Percentiles rank a stretch among this genome's conserved stretches.
Evolutionary conservation across 2,329 filamentous ascomycete genomes (phyloP).

Genomic region (Grosmannia clavigera): DNA sequence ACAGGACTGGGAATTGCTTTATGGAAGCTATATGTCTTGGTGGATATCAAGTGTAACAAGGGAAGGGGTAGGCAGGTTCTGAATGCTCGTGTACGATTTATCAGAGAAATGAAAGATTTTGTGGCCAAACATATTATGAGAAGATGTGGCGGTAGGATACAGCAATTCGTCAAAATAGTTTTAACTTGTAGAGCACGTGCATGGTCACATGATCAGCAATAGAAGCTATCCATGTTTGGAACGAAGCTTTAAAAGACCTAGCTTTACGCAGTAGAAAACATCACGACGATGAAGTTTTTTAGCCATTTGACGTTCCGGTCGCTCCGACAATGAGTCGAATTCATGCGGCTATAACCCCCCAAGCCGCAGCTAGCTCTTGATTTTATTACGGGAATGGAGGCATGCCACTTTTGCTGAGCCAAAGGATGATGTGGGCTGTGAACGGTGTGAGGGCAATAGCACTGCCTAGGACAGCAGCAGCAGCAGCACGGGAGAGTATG

Average conservation of each 20-base stretch:
- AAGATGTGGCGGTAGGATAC: too few species aligned
- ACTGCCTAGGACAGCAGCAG: background rate
- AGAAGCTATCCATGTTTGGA: background rate
- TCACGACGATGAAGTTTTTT: conserved; percentile 3
- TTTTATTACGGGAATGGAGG: background rate
- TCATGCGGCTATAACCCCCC: background rate
- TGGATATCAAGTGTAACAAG: background rate
- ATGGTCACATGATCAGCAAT: background rate
- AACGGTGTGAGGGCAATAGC: background rate
- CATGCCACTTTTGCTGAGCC: background rate
- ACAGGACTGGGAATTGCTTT: background rate
- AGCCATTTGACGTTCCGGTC: background rate
- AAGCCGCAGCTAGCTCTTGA: background rate
- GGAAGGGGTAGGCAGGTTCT: conserved; percentile 3
- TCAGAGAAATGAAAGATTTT: background rate
- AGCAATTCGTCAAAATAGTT: too few species aligned
- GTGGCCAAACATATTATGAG: background rate
- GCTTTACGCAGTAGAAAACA: conserved; percentile 9
- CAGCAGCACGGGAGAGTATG: background rate
- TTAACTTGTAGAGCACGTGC: background rate
- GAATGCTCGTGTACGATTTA: conserved; percentile 6
- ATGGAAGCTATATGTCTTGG: background rate
- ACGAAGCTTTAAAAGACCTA: conserved; percentile 4
- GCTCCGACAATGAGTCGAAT: background rate
- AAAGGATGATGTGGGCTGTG: background rate